Evolutionary conservation across 768 basidiomycete species (phyloP).

Genomic region (Boletus vermiculosoides): DNA sequence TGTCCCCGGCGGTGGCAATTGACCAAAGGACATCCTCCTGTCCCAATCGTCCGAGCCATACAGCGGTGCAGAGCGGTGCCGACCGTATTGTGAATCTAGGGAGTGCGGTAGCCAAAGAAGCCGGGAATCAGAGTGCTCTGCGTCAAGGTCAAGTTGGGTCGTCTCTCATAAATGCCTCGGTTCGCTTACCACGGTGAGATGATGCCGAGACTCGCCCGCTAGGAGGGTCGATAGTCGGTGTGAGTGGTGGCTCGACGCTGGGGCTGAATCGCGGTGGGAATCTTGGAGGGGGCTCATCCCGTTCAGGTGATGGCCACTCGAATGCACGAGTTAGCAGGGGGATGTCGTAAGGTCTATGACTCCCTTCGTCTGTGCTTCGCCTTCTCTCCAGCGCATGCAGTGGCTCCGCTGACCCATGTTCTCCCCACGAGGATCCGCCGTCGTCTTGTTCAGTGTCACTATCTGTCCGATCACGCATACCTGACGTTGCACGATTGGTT

Average conservation of each 20-base stretch:
- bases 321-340: conserved; percentile 22
- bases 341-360: conserved; percentile 12
- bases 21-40: conserved; percentile 23
- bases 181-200: conserved; percentile 23
- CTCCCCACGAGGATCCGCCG: conserved; percentile 39
- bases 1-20: conserved; percentile 6
- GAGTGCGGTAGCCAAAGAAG: conserved; percentile 18
- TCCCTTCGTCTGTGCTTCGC: conserved; percentile 19
- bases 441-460: conserved; percentile 47
- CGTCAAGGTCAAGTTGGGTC: conserved; percentile 4
- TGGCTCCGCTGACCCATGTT: conserved; percentile 13
- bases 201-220: conserved; percentile 3
- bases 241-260: conserved; percentile 14
- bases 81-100: conserved; percentile 21
- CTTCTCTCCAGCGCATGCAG: conserved; percentile 10
- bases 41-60: conserved; percentile 27
- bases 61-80: conserved; percentile 27
- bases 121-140: conserved; percentile 21
- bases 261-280: conserved; percentile 11
- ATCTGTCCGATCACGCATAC: conserved; percentile 30
- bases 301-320: conserved; percentile 23
- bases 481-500: conserved; percentile 12
- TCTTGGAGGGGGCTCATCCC: conserved; percentile 15
- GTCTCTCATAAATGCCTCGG: neutral
- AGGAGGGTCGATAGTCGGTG: conserved; percentile 13